phyloP scores from a whole-genome alignment of 139 green algal genomes.

The Auxenochlorella pyrenoidosa region DNA sequence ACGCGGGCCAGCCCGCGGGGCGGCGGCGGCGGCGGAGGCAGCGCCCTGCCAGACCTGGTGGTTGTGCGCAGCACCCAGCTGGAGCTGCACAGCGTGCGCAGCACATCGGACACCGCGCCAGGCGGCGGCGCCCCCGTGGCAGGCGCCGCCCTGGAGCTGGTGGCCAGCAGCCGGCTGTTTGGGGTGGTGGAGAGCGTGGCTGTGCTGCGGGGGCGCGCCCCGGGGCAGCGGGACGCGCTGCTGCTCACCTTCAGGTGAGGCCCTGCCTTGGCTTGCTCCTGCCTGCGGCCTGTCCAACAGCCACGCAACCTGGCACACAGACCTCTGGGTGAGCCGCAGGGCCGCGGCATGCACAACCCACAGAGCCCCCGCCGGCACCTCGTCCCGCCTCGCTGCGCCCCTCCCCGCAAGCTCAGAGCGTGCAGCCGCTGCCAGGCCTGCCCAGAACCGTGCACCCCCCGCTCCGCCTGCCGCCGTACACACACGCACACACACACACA shows the following conservation, averaged over 20 bases:
- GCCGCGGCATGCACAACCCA: too few species aligned
- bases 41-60: slow-evolving; percentile 74
- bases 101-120: too few species aligned
- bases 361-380: too few species aligned
- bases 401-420: too few species aligned
- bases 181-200: slow-evolving; percentile 79
- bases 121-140: background rate
- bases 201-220: slow-evolving; percentile 58
- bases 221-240: slow-evolving; percentile 76
- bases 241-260: slow-evolving; percentile 63
- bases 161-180: slow-evolving; percentile 55
- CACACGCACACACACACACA: too few species aligned
- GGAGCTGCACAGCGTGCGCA: slow-evolving; percentile 73
- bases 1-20: slow-evolving; percentile 50
- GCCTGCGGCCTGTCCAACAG: background rate
- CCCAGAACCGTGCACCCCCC: too few species aligned
- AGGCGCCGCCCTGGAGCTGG: slow-evolving; percentile 60
- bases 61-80: slow-evolving; percentile 72
- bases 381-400: too few species aligned
- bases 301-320: background rate
- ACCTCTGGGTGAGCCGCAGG: too few species aligned
- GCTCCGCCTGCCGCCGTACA: too few species aligned
- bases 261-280: too few species aligned
- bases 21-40: background rate
- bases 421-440: too few species aligned